These are phyloP conservation scores for Selaginella tamariscina DNA, from an alignment of 75 land plant genomes.

Conservation along the genomic window DNA sequence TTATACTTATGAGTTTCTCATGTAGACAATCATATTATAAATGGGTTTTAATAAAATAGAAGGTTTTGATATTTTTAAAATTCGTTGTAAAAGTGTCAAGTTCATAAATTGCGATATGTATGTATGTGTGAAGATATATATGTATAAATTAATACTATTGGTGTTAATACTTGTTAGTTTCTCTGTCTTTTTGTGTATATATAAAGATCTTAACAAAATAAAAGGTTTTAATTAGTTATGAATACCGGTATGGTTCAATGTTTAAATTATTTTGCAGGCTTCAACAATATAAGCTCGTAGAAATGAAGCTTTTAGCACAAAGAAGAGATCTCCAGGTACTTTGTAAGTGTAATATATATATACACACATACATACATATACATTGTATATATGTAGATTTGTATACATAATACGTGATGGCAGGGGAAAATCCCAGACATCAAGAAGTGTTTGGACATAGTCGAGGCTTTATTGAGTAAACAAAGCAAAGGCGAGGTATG, in stretches of 20 bases:
- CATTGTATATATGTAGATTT: background rate
- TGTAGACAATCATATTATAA: no score
- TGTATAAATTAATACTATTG: no score
- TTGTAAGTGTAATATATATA: conserved; percentile 10
- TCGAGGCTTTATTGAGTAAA: conserved; percentile 66
- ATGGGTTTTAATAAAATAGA: no score
- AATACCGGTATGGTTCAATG: background rate
- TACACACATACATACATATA: background rate
- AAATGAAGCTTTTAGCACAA: conserved; percentile 98
- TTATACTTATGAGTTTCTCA: no score
- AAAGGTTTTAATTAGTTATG: no score
- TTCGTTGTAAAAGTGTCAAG: no score
- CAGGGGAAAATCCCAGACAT: conserved; percentile 96
- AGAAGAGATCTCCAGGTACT: conserved; percentile 90
- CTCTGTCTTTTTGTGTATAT: no score
- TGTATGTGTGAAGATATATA: no score
- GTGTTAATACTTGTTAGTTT: no score
- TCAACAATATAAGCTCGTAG: conserved; percentile 93
- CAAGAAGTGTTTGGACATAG: conserved; percentile 84
- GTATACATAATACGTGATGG: background rate
- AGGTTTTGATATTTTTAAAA: no score
- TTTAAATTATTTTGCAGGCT: conserved; percentile 35
- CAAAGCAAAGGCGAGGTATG: conserved; percentile 75
- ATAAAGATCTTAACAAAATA: no score
- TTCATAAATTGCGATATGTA: no score